A percentile compares a stretch with the other conserved stretches of the same genome.
These are phyloP conservation scores for Xylaria nigripes DNA, from an alignment of 495 filamentous ascomycete genomes.

Conservation along the genomic window DNA sequence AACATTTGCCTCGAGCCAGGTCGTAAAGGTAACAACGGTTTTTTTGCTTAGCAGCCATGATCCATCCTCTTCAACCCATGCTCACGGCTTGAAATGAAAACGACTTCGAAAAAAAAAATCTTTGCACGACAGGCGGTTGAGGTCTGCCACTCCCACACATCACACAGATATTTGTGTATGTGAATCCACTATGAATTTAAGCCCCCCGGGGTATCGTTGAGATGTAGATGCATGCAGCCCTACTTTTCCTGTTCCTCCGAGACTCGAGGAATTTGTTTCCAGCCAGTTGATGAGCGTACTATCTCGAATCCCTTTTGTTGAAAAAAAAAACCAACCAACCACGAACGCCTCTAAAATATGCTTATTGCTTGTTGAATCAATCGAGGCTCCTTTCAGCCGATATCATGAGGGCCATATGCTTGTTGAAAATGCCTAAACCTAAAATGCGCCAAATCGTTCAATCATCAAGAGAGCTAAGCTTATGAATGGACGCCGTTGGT, in stretches of 20 bases:
- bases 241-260: constrained; percentile 18
- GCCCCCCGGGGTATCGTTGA: constrained; percentile 13
- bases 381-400: constrained; percentile 20
- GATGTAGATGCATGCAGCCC: constrained; percentile 23
- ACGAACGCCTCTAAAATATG: constrained; percentile 25
- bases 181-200: constrained; percentile 7
- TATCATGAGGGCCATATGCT: constrained; percentile 20
- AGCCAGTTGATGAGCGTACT: constrained; percentile 18
- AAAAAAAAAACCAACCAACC: constrained; percentile 13
- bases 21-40: not conserved
- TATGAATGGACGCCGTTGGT: constrained; percentile 9
- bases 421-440: constrained; percentile 27
- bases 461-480: constrained; percentile 8
- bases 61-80: not conserved
- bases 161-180: not conserved
- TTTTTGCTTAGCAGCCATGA: not conserved
- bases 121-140: constrained; percentile 16
- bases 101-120: constrained; percentile 8
- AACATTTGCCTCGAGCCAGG: not conserved
- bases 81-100: not conserved
- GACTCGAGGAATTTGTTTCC: constrained; percentile 7
- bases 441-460: constrained; percentile 20
- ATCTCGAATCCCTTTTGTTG: constrained; percentile 27
- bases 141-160: constrained; percentile 4
- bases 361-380: constrained; percentile 23